A percentile compares a stretch with the other conserved stretches of the same genome.
These are phyloP conservation scores for Boletus vermiculosoides DNA, from an alignment of 768 basidiomycete species.

Conservation along the genomic window DNA sequence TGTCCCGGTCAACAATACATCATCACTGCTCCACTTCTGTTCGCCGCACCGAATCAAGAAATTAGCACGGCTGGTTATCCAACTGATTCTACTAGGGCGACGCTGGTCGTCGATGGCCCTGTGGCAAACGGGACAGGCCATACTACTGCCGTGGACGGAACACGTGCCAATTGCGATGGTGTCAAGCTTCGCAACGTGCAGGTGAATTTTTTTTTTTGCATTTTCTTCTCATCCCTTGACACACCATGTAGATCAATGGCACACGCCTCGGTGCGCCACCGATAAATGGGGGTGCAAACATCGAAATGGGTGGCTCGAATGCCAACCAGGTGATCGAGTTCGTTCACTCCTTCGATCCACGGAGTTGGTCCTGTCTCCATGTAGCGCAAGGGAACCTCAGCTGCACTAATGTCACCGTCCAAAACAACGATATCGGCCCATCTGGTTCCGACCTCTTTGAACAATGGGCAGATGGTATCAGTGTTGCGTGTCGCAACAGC, in stretches of 20 bases:
- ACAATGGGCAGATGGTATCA: constrained; percentile 84
- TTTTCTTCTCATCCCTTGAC: neutral
- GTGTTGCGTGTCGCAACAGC: constrained; percentile 63
- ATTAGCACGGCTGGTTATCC: constrained; percentile 82
- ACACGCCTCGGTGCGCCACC: constrained; percentile 55
- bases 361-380: constrained; percentile 84
- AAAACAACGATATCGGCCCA: constrained; percentile 84
- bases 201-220: constrained; percentile 33
- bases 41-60: constrained; percentile 69
- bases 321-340: constrained; percentile 72
- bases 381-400: constrained; percentile 63
- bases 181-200: constrained; percentile 71
- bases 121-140: constrained; percentile 62
- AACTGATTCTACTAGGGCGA: constrained; percentile 61
- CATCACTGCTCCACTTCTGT: constrained; percentile 64
- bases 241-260: constrained; percentile 61
- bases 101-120: constrained; percentile 65
- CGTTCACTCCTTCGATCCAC: constrained; percentile 72
- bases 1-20: constrained; percentile 64
- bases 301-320: constrained; percentile 82
- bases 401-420: constrained; percentile 64
- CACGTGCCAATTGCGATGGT: constrained; percentile 56
- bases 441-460: constrained; percentile 64
- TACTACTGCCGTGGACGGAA: constrained; percentile 70
- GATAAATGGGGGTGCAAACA: constrained; percentile 66